phyloP scores from a whole-genome alignment of 352 stramenopile genomes.

The Plasmopara halstedii region DNA sequence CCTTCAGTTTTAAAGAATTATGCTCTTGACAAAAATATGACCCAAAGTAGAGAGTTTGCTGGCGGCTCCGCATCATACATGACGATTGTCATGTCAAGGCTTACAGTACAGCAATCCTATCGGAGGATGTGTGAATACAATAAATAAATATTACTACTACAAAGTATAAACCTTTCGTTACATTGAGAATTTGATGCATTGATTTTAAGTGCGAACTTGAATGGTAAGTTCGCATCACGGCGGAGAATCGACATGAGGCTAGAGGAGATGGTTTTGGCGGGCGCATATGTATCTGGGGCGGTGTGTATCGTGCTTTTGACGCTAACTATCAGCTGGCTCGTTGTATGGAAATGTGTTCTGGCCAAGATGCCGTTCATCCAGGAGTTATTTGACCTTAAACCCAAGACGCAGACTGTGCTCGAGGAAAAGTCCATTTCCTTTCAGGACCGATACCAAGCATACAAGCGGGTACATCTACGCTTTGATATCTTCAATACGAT shows the following conservation, averaged over 20 bases:
- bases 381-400: slow-evolving; percentile 79
- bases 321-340: slow-evolving; percentile 60
- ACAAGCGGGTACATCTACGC: slow-evolving; percentile 37
- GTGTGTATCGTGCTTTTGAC: slow-evolving; percentile 82
- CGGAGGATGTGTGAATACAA: too few species aligned
- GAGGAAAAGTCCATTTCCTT: slow-evolving; percentile 56
- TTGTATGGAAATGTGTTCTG: slow-evolving; percentile 82
- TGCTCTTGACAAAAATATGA: neutral
- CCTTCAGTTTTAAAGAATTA: slow-evolving; percentile 27
- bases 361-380: slow-evolving; percentile 79
- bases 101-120: too few species aligned
- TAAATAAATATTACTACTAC: too few species aligned
- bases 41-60: too few species aligned
- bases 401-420: slow-evolving; percentile 31
- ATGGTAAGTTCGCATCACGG: too few species aligned
- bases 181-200: neutral
- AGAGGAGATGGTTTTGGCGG: slow-evolving; percentile 48
- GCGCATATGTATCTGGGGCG: slow-evolving; percentile 61
- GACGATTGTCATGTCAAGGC: too few species aligned
- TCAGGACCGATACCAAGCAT: slow-evolving; percentile 59
- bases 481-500: neutral
- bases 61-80: too few species aligned
- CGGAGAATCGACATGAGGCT: slow-evolving; percentile 25
- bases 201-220: slow-evolving; percentile 7
- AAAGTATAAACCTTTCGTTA: too few species aligned